Evolutionary conservation across 129 eudicot species (phyloP), one percentile per base, ranked within the genome.

Genomic region (Dittrichia graveolens): DNA sequence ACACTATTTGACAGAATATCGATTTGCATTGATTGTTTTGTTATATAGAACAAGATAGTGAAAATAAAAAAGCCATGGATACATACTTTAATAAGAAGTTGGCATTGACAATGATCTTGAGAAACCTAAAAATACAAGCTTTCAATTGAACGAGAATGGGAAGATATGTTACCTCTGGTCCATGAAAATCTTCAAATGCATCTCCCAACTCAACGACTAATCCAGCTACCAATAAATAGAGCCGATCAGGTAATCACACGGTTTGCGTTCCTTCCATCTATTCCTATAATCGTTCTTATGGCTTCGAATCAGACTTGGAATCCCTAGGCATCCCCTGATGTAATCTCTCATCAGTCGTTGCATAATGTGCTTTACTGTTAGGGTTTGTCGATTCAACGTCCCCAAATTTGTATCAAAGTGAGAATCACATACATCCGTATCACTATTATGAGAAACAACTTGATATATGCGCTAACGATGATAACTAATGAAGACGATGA

Each of bases 321-420:
- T 85, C 85, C 58, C 84, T 90, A 3, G 89, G 94, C 58, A 88
- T 90, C 62, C 94, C 94, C 31, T 85, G 88, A 80, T 90, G 94
- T 90, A 87, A 80, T 88, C 73, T 75, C 46, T 68, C 16, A 24
- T 64, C 15, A 41, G 12, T 55, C 53, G 9, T 55, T 52, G 48
- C 61, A 55, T 18, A 7, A 8, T 50, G 10, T 52, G 62, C 31
- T 40, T 65, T 15, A 24, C 6, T 44, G 13, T 68, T 74, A 55
- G 61, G 39, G 61, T 19, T 55, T 55, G 61, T 54, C 31, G 31
- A 24, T 24, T 24, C 31, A 24, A 24, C 2, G 37, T 16, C 3
- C 24, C 15, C 3, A 15, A 11, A 54, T 54, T 11, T 16, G 60
- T 54, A 54, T 16, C 11, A 54, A 54, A 15, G 34, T 54, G 7